These are phyloP conservation scores for Chenopodium berlandieri DNA, from an alignment of 148 eudicot species.

Conservation along the genomic window DNA sequence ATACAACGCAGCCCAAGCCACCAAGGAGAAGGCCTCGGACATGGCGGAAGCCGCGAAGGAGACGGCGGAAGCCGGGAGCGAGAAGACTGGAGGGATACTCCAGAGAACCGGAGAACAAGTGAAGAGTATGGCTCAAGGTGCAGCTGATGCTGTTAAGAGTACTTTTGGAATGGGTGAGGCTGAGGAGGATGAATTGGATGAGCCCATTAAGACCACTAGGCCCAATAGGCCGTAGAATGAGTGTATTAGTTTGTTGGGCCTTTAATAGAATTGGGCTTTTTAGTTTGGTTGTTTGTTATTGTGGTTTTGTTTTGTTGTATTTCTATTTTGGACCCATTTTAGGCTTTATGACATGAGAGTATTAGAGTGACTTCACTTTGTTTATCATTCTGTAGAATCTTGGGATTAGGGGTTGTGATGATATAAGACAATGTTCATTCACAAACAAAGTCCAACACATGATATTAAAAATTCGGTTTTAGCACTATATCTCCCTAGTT, in stretches of 20 bases:
- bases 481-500: too few species aligned
- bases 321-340: neutral
- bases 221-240: constrained; percentile 8
- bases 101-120: constrained; percentile 60
- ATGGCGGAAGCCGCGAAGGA: constrained; percentile 49
- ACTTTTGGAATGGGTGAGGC: constrained; percentile 59
- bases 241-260: neutral
- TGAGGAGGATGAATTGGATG: constrained; percentile 7
- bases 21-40: constrained; percentile 47
- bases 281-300: neutral
- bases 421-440: too few species aligned
- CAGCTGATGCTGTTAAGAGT: constrained; percentile 59
- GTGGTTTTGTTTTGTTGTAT: neutral
- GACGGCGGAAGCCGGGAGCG: constrained; percentile 56
- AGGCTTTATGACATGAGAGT: too few species aligned
- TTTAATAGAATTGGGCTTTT: neutral
- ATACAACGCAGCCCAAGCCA: constrained; percentile 36
- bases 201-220: neutral
- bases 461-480: too few species aligned
- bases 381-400: neutral
- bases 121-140: constrained; percentile 64
- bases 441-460: too few species aligned
- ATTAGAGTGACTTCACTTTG: neutral
- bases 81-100: constrained; percentile 55
- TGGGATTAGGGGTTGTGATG: neutral